Percentiles rank a stretch among this genome's conserved stretches.
phyloP scores from a whole-genome alignment of 352 stramenopile species.

The Pythium dissotocum region DNA sequence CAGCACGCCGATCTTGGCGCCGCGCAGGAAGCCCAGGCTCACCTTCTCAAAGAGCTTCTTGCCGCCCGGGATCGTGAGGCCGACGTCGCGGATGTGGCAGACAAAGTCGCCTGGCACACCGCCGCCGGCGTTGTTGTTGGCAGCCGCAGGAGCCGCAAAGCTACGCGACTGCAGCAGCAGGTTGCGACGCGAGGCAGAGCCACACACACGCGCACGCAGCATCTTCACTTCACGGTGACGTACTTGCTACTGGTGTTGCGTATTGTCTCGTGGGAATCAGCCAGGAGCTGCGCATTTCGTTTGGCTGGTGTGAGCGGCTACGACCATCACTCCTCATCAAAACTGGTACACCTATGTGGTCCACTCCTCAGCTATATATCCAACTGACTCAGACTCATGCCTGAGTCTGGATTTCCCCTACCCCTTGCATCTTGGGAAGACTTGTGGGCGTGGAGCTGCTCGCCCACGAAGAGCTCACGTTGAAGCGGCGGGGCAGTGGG shows the following conservation, averaged over 20 bases:
- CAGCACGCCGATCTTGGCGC: slow-evolving; percentile 95
- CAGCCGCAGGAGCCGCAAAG: slow-evolving; percentile 21
- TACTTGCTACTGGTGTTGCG: not conserved
- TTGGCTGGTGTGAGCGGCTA: slow-evolving; percentile 5
- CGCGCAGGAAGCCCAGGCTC: slow-evolving; percentile 78
- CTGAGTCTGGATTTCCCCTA: not conserved
- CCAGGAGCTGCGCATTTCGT: not conserved
- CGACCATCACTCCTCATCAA: slow-evolving; percentile 1
- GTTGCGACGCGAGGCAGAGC: not conserved
- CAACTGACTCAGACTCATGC: not conserved
- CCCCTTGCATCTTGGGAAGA: not conserved
- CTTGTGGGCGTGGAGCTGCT: not conserved
- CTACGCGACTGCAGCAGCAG: slow-evolving; percentile 12
- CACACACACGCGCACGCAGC: slow-evolving; percentile 6
- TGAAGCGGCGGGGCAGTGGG: not conserved
- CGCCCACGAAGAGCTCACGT: not conserved
- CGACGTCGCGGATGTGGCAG: slow-evolving; percentile 73
- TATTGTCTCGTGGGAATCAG: not conserved
- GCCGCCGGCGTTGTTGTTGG: slow-evolving; percentile 62
- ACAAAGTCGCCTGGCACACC: slow-evolving; percentile 84
- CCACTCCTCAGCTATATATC: not conserved
- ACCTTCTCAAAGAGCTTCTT: slow-evolving; percentile 87
- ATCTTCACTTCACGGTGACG: not conserved
- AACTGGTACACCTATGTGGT: not conserved
- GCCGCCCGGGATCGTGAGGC: slow-evolving; percentile 74